Evolutionary conservation across 768 basidiomycete genomes (phyloP).

Genomic region (Podaxis sp.): DNA sequence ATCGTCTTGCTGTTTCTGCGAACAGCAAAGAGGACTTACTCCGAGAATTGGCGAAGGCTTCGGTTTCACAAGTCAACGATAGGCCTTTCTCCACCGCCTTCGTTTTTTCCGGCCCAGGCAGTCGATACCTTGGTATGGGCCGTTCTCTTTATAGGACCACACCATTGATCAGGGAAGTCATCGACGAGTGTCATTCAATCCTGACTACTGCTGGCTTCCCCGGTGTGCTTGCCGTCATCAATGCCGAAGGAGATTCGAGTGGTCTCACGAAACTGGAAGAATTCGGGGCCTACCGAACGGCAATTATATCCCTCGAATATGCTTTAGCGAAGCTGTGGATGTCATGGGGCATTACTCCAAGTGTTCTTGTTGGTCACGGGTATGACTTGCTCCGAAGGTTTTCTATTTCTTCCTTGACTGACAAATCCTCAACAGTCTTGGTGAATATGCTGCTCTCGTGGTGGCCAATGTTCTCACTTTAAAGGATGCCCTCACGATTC

Average conservation of each 20-base stretch:
- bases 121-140: slow-evolving; percentile 66
- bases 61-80: slow-evolving; percentile 24
- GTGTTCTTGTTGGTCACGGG: slow-evolving; percentile 69
- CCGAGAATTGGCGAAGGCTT: slow-evolving; percentile 33
- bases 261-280: slow-evolving; percentile 21
- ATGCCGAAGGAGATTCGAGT: slow-evolving; percentile 15
- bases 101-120: slow-evolving; percentile 72
- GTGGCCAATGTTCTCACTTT: slow-evolving; percentile 55
- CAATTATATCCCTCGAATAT: slow-evolving; percentile 60
- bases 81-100: slow-evolving; percentile 39
- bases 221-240: slow-evolving; percentile 44
- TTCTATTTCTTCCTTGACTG: not conserved
- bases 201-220: slow-evolving; percentile 46
- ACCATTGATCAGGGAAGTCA: slow-evolving; percentile 39
- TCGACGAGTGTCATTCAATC: slow-evolving; percentile 57
- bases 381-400: slow-evolving; percentile 17
- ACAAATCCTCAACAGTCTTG: slow-evolving; percentile 44
- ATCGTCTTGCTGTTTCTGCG: slow-evolving; percentile 48
- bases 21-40: slow-evolving; percentile 39
- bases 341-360: slow-evolving; percentile 59
- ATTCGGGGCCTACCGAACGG: slow-evolving; percentile 44
- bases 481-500: slow-evolving; percentile 50
- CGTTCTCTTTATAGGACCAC: slow-evolving; percentile 45
- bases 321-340: slow-evolving; percentile 63
- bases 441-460: slow-evolving; percentile 71